These are phyloP conservation scores for Talaromyces thailandensis DNA, from an alignment of 495 filamentous ascomycete species.

Conservation along the genomic window DNA sequence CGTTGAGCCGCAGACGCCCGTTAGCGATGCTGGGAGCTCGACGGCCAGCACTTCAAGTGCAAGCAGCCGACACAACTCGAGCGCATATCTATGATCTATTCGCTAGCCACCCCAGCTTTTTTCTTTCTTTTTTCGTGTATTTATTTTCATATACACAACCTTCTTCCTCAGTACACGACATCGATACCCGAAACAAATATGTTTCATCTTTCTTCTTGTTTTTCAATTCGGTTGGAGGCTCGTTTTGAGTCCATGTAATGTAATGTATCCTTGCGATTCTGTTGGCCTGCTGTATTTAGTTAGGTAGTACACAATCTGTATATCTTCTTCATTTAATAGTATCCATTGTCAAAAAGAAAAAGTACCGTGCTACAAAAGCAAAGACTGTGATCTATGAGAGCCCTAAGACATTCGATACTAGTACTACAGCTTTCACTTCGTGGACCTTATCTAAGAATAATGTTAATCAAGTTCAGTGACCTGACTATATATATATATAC, in stretches of 20 bases:
- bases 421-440: neutral
- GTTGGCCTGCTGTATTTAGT: neutral
- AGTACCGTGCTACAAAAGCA: neutral
- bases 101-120: neutral
- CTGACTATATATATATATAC: neutral
- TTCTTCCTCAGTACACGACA: conserved; percentile 2
- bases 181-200: conserved; percentile 2
- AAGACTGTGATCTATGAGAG: too few relatives aligned
- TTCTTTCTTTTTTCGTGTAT: neutral
- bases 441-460: neutral
- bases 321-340: neutral
- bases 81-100: neutral
- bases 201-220: neutral
- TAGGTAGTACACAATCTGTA: neutral
- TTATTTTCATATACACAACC: neutral
- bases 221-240: neutral
- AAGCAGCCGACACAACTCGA: conserved; percentile 4
- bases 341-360: neutral
- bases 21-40: conserved; percentile 25
- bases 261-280: neutral
- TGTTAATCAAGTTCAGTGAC: neutral
- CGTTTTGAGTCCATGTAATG: neutral
- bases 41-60: conserved; percentile 19
- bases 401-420: neutral
- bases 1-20: conserved; percentile 41